These are phyloP conservation scores for Penicillium waksmanii DNA, from an alignment of 495 filamentous ascomycete genomes.

Conservation along the genomic window DNA sequence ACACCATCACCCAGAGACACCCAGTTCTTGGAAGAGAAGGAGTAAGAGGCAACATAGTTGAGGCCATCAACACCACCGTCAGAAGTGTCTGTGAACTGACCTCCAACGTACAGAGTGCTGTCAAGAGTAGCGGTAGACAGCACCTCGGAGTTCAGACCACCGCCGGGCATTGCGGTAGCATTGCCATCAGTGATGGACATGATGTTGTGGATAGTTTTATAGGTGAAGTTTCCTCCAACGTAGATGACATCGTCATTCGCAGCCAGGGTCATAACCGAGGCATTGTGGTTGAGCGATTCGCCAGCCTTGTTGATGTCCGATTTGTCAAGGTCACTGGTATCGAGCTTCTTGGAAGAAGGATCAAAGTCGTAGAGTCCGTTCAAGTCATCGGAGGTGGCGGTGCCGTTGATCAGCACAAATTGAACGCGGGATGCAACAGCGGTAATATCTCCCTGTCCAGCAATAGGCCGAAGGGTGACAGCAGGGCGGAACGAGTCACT, in stretches of 20 bases:
- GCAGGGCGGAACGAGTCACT: conserved; percentile 75
- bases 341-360: conserved; percentile 55
- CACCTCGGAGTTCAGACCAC: conserved; percentile 83
- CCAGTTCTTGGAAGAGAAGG: conserved; percentile 71
- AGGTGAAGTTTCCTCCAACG: conserved; percentile 84
- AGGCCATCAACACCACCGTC: conserved; percentile 63
- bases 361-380: conserved; percentile 94
- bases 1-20: conserved; percentile 81
- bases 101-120: conserved; percentile 77
- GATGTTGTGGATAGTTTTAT: conserved; percentile 67
- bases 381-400: conserved; percentile 57
- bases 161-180: conserved; percentile 61
- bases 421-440: conserved; percentile 85
- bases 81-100: conserved; percentile 78
- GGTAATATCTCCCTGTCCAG: conserved; percentile 69
- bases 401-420: conserved; percentile 71
- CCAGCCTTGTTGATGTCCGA: conserved; percentile 78
- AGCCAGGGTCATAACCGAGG: conserved; percentile 66
- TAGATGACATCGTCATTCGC: conserved; percentile 65
- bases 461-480: conserved; percentile 74
- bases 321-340: conserved; percentile 63
- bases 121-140: conserved; percentile 66
- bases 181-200: conserved; percentile 71
- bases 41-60: conserved; percentile 75
- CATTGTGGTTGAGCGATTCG: conserved; percentile 62